A percentile compares a stretch with the other conserved stretches of the same genome.
Evolutionary conservation across 768 basidiomycete species (phyloP).

Genomic region (Cystobasidium onofrii): DNA sequence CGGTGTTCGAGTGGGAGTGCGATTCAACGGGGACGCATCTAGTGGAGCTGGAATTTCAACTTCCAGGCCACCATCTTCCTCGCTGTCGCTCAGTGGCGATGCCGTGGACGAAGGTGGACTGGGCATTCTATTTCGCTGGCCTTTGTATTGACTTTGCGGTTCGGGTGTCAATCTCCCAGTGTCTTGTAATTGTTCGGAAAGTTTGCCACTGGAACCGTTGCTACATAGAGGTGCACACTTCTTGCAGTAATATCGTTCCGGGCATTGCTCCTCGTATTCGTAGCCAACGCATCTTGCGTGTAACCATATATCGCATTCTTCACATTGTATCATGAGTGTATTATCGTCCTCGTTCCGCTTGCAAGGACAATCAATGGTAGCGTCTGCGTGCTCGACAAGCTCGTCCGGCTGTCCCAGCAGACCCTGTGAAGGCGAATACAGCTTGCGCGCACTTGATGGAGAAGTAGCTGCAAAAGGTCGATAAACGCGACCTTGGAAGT

Average conservation of each 20-base stretch:
- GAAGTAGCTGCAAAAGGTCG: neutral
- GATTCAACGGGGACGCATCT: neutral
- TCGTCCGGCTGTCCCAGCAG: constrained; percentile 30
- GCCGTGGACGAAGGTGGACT: neutral
- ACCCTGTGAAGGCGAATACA: neutral
- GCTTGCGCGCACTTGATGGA: neutral
- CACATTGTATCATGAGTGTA: constrained; percentile 25
- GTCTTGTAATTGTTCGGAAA: neutral
- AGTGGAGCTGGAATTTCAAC: constrained; percentile 1
- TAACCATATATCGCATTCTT: constrained; percentile 20
- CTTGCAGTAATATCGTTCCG: neutral
- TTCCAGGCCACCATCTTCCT: constrained; percentile 22
- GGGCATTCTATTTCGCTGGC: neutral
- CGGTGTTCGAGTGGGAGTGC: neutral
- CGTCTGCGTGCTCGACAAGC: neutral
- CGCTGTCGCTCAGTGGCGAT: neutral
- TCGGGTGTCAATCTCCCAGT: neutral
- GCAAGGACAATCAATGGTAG: constrained; percentile 17
- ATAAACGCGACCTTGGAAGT: constrained; percentile 32
- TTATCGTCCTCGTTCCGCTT: neutral
- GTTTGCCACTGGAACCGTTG: neutral
- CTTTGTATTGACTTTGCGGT: neutral
- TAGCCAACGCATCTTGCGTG: constrained; percentile 15
- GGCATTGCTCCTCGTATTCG: neutral
- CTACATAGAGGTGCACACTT: neutral